phyloP scores from a whole-genome alignment of 2,329 filamentous ascomycete genomes.

The Aspergillus caelatus region DNA sequence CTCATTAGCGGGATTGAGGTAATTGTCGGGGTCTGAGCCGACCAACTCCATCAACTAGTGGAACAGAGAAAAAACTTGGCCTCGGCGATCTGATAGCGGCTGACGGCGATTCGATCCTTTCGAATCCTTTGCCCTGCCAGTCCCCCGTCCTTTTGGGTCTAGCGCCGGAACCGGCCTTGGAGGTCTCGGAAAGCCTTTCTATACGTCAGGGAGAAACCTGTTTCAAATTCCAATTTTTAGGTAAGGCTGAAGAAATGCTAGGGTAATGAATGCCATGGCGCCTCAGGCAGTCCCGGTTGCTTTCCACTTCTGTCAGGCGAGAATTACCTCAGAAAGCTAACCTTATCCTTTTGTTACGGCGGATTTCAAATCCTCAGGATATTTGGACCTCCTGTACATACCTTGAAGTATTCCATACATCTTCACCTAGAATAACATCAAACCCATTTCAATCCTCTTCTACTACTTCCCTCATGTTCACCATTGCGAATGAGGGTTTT shows the following conservation, averaged over 20 bases:
- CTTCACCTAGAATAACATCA: no score
- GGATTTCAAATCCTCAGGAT: background rate
- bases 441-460: background rate
- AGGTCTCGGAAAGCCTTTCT: background rate
- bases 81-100: slow-evolving; percentile 4
- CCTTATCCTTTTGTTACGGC: background rate
- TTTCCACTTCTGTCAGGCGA: no score
- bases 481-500: background rate
- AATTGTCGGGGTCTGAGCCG: slow-evolving; percentile 4
- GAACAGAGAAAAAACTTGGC: slow-evolving; percentile 5
- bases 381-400: background rate
- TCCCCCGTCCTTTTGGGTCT: background rate
- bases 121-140: background rate
- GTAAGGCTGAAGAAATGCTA: slow-evolving; percentile 3
- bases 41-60: background rate
- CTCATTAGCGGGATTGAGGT: background rate
- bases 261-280: background rate
- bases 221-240: background rate
- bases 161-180: background rate
- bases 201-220: background rate
- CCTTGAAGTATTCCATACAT: no score
- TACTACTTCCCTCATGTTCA: background rate
- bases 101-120: background rate
- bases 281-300: no score
- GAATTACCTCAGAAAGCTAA: background rate